phyloP scores from a whole-genome alignment of 225 moss, liverwort and hornwort genomes.

The Neckera pumila region DNA sequence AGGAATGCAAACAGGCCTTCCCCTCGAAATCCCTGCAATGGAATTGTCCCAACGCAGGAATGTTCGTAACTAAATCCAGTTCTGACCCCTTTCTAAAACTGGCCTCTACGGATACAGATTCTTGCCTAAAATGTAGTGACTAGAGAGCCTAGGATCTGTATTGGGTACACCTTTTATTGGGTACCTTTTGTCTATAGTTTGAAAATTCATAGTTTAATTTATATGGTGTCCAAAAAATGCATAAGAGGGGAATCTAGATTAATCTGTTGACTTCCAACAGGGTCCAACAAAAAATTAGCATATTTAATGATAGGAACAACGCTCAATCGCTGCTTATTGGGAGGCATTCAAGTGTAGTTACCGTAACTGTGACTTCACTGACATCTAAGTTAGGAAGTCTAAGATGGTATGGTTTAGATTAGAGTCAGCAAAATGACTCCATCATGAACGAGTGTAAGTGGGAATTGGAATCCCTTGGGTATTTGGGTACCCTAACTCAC shows the following conservation, averaged over 20 bases:
- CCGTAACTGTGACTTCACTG: background rate
- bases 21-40: constrained; percentile 75
- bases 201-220: background rate
- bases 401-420: background rate
- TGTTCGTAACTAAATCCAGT: background rate
- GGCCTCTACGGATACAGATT: background rate
- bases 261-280: background rate
- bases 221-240: background rate
- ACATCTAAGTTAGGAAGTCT: background rate
- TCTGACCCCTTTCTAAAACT: background rate
- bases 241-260: background rate
- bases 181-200: background rate
- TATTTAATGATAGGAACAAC: background rate
- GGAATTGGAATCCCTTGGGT: background rate
- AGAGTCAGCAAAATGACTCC: background rate
- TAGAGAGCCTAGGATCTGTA: background rate
- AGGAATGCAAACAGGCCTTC: constrained; percentile 80
- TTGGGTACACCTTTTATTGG: background rate
- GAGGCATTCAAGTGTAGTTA: background rate
- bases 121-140: background rate
- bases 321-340: background rate
- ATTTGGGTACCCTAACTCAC: background rate
- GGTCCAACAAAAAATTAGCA: background rate
- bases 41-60: background rate
- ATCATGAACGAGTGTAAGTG: background rate